A percentile compares a stretch with the other conserved stretches of the same genome.
These are phyloP conservation scores for Actinomucor elegans DNA, from an alignment of 371 early-diverging fungal species.

Conservation along the genomic window DNA sequence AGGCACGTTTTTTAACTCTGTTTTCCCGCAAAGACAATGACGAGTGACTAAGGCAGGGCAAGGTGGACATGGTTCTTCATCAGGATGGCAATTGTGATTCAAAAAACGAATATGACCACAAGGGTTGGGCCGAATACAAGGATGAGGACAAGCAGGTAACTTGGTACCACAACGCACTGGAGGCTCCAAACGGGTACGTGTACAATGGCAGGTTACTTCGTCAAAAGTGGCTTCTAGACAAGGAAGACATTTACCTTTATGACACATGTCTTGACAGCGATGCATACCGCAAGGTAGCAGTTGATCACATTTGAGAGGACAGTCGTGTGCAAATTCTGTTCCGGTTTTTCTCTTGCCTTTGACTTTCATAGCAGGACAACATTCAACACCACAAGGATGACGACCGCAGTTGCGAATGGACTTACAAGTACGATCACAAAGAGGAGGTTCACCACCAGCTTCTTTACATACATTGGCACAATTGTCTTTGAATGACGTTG, in stretches of 20 bases:
- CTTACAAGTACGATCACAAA: slow-evolving; percentile 66
- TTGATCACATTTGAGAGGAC: slow-evolving; percentile 64
- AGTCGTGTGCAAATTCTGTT: slow-evolving; percentile 56
- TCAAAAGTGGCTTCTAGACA: slow-evolving; percentile 71
- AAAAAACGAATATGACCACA: slow-evolving; percentile 73
- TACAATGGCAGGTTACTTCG: slow-evolving; percentile 74
- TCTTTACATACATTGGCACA: slow-evolving; percentile 52
- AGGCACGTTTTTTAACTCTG: slow-evolving; percentile 67
- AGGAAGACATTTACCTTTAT: slow-evolving; percentile 70
- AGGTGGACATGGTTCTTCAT: slow-evolving; percentile 73
- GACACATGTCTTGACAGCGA: slow-evolving; percentile 67
- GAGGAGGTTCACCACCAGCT: slow-evolving; percentile 47
- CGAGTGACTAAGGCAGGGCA: slow-evolving; percentile 67
- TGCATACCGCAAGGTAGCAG: slow-evolving; percentile 68
- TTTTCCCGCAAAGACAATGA: slow-evolving; percentile 73
- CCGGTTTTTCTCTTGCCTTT: slow-evolving; percentile 32
- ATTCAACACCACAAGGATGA: slow-evolving; percentile 58
- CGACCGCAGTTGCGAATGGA: slow-evolving; percentile 65
- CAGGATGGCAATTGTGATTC: slow-evolving; percentile 76
- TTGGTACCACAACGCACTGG: slow-evolving; percentile 76
- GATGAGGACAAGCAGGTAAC: slow-evolving; percentile 65
- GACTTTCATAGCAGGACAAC: slow-evolving; percentile 57
- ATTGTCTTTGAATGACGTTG: slow-evolving; percentile 43
- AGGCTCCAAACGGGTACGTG: slow-evolving; percentile 68
- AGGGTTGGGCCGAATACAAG: slow-evolving; percentile 62